A percentile compares a stretch with the other conserved stretches of the same genome.
phyloP scores from a whole-genome alignment of 768 basidiomycete species.

The Fomitopsis pulvina region DNA sequence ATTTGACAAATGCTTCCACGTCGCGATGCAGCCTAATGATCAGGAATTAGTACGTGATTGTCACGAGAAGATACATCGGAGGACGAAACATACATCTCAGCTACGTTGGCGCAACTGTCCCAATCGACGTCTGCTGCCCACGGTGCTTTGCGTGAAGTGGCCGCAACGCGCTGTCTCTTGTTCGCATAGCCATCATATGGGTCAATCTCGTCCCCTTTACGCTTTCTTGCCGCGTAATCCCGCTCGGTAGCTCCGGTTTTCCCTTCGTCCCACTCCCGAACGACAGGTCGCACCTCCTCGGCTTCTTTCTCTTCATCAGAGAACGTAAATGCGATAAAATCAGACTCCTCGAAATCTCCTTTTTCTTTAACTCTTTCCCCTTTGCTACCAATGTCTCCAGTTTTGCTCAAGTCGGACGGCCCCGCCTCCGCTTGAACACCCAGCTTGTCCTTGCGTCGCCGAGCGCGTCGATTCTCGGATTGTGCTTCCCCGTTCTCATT shows the following conservation, averaged over 20 bases:
- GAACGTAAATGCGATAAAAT: conserved; percentile 26
- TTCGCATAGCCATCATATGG: conserved; percentile 43
- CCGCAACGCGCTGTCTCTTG: conserved; percentile 46
- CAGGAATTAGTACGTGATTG: conserved; percentile 7
- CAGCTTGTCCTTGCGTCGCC: not conserved
- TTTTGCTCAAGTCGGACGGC: not conserved
- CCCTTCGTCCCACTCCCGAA: conserved; percentile 21
- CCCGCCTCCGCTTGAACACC: not conserved
- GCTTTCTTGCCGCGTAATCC: conserved; percentile 30
- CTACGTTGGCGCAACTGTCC: conserved; percentile 68
- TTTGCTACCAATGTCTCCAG: not conserved
- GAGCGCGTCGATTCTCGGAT: conserved; percentile 3
- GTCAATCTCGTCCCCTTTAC: conserved; percentile 43
- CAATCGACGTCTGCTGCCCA: conserved; percentile 72
- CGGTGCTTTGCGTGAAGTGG: conserved; percentile 44
- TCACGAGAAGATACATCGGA: not conserved
- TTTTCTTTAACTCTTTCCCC: not conserved
- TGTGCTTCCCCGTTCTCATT: not conserved
- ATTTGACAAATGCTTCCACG: conserved; percentile 76
- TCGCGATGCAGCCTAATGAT: conserved; percentile 72
- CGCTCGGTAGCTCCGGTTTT: conserved; percentile 10
- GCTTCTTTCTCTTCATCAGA: conserved; percentile 19
- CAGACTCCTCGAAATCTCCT: conserved; percentile 15
- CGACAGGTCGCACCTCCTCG: conserved; percentile 8
- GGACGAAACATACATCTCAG: conserved; percentile 63